Evolutionary conservation across 257 asterid species (phyloP), one percentile per base, ranked within the genome.

Genomic region (Solanum commersonii): DNA sequence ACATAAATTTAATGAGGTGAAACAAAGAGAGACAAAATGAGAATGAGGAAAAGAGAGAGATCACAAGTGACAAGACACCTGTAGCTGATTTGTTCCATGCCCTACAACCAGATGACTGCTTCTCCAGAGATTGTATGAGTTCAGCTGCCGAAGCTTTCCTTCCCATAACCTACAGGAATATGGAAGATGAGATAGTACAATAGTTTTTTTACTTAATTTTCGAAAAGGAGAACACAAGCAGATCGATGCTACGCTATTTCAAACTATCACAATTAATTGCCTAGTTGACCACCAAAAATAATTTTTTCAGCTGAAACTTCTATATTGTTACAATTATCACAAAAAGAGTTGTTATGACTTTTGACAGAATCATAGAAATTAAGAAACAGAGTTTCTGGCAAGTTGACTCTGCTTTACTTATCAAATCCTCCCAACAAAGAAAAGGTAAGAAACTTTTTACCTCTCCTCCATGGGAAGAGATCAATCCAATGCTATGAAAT

Each of bases 151-250:
- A 42, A 84, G 85, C 37, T 25, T 84, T 90, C 72, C 68, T 82
- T 78, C 89, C 88, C 87, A 84, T 67, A 71, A 38, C 93, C 93
- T 91, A 84, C 31, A 87, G 38, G 31, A 60, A 29, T n/a, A 46
- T 23, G 49, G 25, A 87, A 56, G 22, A 88, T 72, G 44, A 78
- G 72, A 49, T 34, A 38, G 79, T 34, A 22, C 23, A 83, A 52
- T 84, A 84, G 7, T 4, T 40, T 84, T 35, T 37, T 27, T 10
- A 46, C n/a, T 77, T 29, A 10, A 42, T 6, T 71, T 42, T 42
- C 25, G 22, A 18, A 20, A 44, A 73, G 42, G 22, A 38, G 13
- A 76, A 38, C 18, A 73, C 49, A 20, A 73, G 46, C 38, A 46
- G 68, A 81, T 29, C 29, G 20, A 29, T 74, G 31, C 83, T 20